Conservation (phyloP, 2,329 filamentous ascomycete genomes). For the Colletotrichum liaoningense region DNA sequence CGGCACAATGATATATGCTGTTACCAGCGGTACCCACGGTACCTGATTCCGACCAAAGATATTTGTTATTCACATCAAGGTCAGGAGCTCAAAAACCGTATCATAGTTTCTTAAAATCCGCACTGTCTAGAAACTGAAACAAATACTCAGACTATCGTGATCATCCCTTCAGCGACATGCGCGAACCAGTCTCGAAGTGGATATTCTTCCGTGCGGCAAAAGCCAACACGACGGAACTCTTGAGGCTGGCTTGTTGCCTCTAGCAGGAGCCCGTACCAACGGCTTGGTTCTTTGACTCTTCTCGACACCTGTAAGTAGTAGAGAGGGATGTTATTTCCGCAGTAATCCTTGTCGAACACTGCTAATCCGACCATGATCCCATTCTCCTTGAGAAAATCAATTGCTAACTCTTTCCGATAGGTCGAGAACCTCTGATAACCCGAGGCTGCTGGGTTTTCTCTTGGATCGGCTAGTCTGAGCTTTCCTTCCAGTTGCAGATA, state of each 20-base stretch:
- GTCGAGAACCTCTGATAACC: neutral
- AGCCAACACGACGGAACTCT: neutral
- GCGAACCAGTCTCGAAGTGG: neutral
- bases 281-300: neutral
- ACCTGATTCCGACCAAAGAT: neutral
- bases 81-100: neutral
- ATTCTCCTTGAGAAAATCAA: neutral
- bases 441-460: neutral
- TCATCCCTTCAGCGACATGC: neutral
- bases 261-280: neutral
- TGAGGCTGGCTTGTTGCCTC: neutral
- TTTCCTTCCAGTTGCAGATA: neutral
- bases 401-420: neutral
- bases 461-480: neutral
- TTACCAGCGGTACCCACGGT: conserved; percentile 58
- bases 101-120: neutral
- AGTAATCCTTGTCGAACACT: neutral
- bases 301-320: neutral
- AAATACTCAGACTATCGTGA: neutral
- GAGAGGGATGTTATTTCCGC: neutral
- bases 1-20: conserved; percentile 63
- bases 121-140: too few relatives aligned
- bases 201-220: neutral
- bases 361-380: neutral
- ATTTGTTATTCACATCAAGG: neutral